phyloP scores from a whole-genome alignment of 176 grass and related monocot species.

The Oryza brachyantha region DNA sequence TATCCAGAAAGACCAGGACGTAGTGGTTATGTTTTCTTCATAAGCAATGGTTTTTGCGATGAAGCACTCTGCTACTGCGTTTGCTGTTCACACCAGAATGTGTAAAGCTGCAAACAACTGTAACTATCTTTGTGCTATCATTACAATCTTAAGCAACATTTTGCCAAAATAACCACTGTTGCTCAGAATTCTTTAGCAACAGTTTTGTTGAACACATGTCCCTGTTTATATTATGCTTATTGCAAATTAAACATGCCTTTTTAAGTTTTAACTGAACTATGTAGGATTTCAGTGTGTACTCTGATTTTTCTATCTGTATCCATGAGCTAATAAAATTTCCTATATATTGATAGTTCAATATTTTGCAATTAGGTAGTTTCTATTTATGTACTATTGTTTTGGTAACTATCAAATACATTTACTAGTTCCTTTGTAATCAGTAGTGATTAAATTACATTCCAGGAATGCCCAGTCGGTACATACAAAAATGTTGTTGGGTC shows the following conservation, averaged over 20 bases:
- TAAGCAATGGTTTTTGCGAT: neutral
- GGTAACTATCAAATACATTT: neutral
- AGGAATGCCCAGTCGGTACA: slow-evolving; percentile 97
- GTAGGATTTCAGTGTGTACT: neutral
- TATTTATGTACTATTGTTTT: slow-evolving; percentile 2
- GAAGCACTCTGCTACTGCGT: neutral
- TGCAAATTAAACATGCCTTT: neutral
- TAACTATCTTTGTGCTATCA: neutral
- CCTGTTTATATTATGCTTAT: neutral
- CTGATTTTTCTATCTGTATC: neutral
- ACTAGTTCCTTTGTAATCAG: neutral
- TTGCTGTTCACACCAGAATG: neutral
- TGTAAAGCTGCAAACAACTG: neutral
- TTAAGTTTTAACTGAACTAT: neutral
- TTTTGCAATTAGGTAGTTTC: neutral
- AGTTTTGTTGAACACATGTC: neutral
- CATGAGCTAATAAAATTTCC: neutral
- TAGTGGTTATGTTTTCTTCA: neutral
- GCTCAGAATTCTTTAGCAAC: neutral
- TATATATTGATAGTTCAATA: neutral
- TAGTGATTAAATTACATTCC: slow-evolving; percentile 37
- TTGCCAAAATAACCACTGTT: neutral
- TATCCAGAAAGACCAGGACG: neutral
- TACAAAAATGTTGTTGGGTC: slow-evolving; percentile 88
- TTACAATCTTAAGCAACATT: neutral